Evolutionary conservation across 1,284 basidiomycete genomes (phyloP).

Genomic region (Boletus subluridellus): DNA sequence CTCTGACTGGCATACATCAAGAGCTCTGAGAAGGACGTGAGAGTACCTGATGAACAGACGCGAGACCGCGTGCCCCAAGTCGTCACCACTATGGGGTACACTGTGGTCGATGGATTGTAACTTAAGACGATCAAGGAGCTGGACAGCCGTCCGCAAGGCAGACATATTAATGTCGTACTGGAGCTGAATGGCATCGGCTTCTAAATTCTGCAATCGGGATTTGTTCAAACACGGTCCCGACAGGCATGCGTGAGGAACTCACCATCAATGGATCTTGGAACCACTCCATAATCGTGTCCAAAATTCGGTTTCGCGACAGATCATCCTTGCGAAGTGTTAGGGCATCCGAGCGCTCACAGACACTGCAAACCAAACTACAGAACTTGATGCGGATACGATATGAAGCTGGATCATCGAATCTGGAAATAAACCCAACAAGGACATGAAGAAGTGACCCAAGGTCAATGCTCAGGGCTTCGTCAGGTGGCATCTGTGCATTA

Average conservation of each 20-base stretch:
- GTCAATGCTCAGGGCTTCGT: slow-evolving; percentile 67
- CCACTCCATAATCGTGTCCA: slow-evolving; percentile 79
- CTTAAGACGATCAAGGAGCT: slow-evolving; percentile 72
- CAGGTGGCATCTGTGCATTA: slow-evolving; percentile 56
- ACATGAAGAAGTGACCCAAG: slow-evolving; percentile 63
- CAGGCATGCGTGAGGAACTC: slow-evolving; percentile 18
- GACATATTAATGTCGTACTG: slow-evolving; percentile 70
- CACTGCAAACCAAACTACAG: slow-evolving; percentile 67
- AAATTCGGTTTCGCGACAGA: slow-evolving; percentile 61
- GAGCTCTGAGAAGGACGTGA: slow-evolving; percentile 58
- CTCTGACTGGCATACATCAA: slow-evolving; percentile 52
- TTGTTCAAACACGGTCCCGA: slow-evolving; percentile 6
- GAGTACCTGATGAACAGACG: slow-evolving; percentile 79
- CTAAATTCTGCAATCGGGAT: slow-evolving; percentile 24
- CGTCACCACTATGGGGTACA: slow-evolving; percentile 54
- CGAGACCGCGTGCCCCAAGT: slow-evolving; percentile 65
- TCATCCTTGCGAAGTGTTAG: slow-evolving; percentile 66
- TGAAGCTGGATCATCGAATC: slow-evolving; percentile 53
- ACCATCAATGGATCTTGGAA: slow-evolving; percentile 53
- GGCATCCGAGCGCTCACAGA: slow-evolving; percentile 60
- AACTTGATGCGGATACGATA: slow-evolving; percentile 73
- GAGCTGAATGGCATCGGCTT: slow-evolving; percentile 33
- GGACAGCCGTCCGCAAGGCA: slow-evolving; percentile 68
- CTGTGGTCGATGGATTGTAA: slow-evolving; percentile 59
- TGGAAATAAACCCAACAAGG: slow-evolving; percentile 64